A percentile compares a stretch with the other conserved stretches of the same genome.
phyloP scores from a whole-genome alignment of 1,284 basidiomycete species.

The Tilletia walkeri region DNA sequence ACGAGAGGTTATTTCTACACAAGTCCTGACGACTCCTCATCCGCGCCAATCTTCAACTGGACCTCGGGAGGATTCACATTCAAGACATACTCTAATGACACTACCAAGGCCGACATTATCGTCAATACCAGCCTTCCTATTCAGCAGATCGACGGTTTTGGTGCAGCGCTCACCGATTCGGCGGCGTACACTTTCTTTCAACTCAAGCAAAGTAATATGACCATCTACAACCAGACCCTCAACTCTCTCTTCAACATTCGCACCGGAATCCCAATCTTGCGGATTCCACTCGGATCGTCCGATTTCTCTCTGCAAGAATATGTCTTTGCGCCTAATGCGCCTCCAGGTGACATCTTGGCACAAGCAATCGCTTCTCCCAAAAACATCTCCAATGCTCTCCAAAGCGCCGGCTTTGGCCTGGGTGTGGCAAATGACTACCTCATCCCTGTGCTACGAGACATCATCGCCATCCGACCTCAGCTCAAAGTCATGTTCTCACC shows the following conservation, averaged over 20 bases:
- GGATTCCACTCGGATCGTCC: constrained; percentile 34
- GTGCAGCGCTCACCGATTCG: constrained; percentile 39
- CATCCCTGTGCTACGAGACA: constrained; percentile 38
- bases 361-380: neutral
- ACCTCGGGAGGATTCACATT: constrained; percentile 21
- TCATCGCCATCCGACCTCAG: constrained; percentile 27
- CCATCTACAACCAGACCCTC: constrained; percentile 33
- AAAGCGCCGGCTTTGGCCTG: constrained; percentile 22
- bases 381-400: neutral
- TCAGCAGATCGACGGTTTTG: constrained; percentile 38
- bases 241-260: constrained; percentile 38
- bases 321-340: constrained; percentile 9
- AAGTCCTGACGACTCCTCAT: neutral
- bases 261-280: constrained; percentile 32
- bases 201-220: constrained; percentile 28
- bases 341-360: neutral
- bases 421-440: constrained; percentile 30
- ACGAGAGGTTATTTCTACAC: neutral
- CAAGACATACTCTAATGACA: constrained; percentile 5
- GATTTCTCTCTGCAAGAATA: constrained; percentile 34
- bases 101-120: constrained; percentile 32
- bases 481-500: constrained; percentile 38
- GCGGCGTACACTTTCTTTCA: constrained; percentile 31
- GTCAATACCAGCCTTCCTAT: constrained; percentile 29
- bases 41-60: constrained; percentile 27